phyloP scores from a whole-genome alignment of 805 yeast genomes.

The Cyberlindnera misumaiensis region DNA sequence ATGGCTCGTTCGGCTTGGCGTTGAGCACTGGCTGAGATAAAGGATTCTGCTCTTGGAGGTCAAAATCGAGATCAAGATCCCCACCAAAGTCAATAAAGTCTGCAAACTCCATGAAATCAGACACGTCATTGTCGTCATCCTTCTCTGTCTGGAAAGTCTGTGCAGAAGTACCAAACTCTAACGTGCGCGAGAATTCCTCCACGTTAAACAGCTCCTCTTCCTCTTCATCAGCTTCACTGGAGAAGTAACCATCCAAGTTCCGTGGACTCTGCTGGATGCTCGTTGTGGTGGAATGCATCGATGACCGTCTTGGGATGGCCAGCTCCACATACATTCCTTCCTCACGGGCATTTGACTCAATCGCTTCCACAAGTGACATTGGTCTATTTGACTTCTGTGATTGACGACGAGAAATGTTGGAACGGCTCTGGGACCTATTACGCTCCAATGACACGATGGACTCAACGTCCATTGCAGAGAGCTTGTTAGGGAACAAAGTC shows the following conservation, averaged over 20 bases:
- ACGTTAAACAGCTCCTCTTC: slow-evolving; percentile 20
- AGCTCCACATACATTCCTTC: slow-evolving; percentile 43
- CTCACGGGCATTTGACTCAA: slow-evolving; percentile 33
- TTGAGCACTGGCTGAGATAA: slow-evolving; percentile 15
- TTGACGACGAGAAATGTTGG: slow-evolving; percentile 23
- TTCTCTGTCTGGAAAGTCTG: slow-evolving; percentile 5
- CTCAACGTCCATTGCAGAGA: slow-evolving; percentile 63
- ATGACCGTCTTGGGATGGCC: slow-evolving; percentile 5
- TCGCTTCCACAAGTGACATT: slow-evolving; percentile 23
- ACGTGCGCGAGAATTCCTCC: slow-evolving; percentile 20
- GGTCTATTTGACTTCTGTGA: slow-evolving; percentile 4
- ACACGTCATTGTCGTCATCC: slow-evolving; percentile 26
- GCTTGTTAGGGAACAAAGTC: slow-evolving; percentile 63
- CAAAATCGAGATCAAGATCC: slow-evolving; percentile 30
- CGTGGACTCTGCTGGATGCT: slow-evolving; percentile 10
- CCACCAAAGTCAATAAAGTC: slow-evolving; percentile 41
- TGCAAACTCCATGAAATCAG: slow-evolving; percentile 39
- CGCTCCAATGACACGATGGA: slow-evolving; percentile 65
- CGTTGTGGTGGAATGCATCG: slow-evolving; percentile 7
- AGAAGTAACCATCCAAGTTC: slow-evolving; percentile 3
- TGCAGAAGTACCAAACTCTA: slow-evolving; percentile 14
- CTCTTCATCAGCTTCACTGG: slow-evolving; percentile 7
- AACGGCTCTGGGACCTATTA: slow-evolving; percentile 50
- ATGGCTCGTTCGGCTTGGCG: slow-evolving; percentile 1
- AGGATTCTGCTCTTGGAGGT: slow-evolving; percentile 17